Evolutionary conservation across 495 filamentous ascomycete species (phyloP).

Genomic region (Paragyromitra xinjiangensis): DNA sequence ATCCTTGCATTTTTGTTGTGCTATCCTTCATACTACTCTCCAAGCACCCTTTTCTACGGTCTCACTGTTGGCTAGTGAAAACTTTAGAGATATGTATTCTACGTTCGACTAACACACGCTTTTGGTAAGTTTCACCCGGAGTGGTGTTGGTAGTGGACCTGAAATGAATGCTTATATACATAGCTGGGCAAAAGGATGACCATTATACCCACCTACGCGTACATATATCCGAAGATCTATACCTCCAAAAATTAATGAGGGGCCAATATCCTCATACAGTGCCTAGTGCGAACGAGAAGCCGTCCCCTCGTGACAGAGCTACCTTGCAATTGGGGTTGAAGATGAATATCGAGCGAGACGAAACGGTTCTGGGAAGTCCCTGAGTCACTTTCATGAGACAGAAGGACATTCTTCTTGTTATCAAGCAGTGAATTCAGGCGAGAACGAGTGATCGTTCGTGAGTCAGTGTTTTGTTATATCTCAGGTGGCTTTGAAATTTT

Average conservation of each 20-base stretch:
- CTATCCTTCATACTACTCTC: conserved; percentile 52
- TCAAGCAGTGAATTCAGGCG: not conserved
- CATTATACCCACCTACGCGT: not conserved
- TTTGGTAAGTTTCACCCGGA: conserved; percentile 9
- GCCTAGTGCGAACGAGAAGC: not conserved
- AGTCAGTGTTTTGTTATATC: not conserved
- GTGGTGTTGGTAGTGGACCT: too few relatives aligned
- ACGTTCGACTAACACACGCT: not conserved
- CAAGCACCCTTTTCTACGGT: conserved; percentile 42
- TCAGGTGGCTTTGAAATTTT: not conserved
- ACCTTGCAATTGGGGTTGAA: too few relatives aligned
- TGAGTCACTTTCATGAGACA: not conserved
- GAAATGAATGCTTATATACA: not conserved
- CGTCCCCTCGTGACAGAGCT: not conserved
- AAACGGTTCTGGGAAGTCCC: too few relatives aligned
- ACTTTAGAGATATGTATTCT: not conserved
- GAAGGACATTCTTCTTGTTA: not conserved
- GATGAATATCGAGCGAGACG: not conserved
- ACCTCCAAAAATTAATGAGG: not conserved
- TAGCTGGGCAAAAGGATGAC: not conserved
- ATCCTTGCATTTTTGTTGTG: conserved; percentile 45
- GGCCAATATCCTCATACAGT: not conserved
- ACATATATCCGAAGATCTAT: not conserved
- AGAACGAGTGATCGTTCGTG: not conserved
- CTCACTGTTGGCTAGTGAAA: conserved; percentile 29